Percentiles rank a stretch among this genome's conserved stretches.
Conservation (phyloP, 2,329 filamentous ascomycete genomes). For the Penicillium occitanis region DNA sequence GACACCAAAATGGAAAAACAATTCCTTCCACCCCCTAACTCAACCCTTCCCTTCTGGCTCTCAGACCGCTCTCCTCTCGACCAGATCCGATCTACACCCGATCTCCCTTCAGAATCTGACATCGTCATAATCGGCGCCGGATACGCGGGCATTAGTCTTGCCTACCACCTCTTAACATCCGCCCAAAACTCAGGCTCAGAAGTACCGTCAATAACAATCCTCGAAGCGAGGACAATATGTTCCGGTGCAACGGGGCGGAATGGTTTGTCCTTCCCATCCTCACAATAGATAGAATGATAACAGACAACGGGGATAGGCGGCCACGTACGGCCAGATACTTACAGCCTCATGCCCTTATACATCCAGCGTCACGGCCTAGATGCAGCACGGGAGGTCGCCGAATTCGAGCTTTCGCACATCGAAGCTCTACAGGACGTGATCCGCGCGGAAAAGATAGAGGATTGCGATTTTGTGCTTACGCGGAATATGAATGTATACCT, state of each 20-base stretch:
- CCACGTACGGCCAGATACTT: conserved; percentile 47
- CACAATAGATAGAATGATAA: background rate
- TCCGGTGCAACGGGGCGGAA: conserved; percentile 46
- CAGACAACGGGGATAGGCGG: conserved; percentile 29
- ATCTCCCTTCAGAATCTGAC: conserved; percentile 44
- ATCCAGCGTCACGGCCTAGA: conserved; percentile 39
- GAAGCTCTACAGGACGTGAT: conserved; percentile 44
- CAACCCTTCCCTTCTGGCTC: conserved; percentile 43
- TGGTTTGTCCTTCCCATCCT: conserved; percentile 29
- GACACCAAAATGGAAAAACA: background rate
- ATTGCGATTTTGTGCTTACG: conserved; percentile 47
- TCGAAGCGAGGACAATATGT: conserved; percentile 32
- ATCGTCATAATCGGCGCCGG: conserved; percentile 52
- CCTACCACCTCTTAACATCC: conserved; percentile 42
- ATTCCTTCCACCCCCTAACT: conserved; percentile 15
- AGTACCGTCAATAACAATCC: conserved; percentile 13
- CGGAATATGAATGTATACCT: conserved; percentile 45
- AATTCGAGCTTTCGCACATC: conserved; percentile 46
- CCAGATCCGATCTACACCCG: conserved; percentile 40
- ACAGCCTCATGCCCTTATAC: conserved; percentile 41
- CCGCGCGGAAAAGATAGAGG: conserved; percentile 45
- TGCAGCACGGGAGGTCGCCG: conserved; percentile 41
- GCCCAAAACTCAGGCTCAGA: background rate
- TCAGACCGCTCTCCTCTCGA: conserved; percentile 41
- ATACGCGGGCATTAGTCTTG: conserved; percentile 47